Base-by-base conservation (phyloP, 2,329 filamentous ascomycete species). In the Didymella pomorum region DNA sequence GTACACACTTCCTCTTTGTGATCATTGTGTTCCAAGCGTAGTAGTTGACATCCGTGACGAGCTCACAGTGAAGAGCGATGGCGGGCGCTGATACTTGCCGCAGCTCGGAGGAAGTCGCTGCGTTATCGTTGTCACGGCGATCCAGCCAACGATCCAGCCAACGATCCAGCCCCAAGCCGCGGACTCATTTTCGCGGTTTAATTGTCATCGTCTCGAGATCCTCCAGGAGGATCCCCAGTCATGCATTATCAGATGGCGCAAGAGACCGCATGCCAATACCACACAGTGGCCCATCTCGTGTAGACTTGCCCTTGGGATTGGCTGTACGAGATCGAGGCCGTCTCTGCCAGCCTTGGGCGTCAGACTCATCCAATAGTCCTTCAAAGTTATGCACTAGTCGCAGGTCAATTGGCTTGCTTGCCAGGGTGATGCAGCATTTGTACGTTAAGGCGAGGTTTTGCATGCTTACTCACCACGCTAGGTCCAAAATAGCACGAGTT, bases 401-500 rank as follows among this genome's bases (percentile, higher is more conserved):
- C 4, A 18, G 31, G 39, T 7, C 18, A 23, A 23, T 50, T 8
- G 16, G 26, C 25, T 10, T 25, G 20, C 41, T 44, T 14, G 26
- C 29, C 29, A 28, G 49, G 49, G 4, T 35, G 16, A 21, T 52
- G 49, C 49, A 26, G 49, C 41, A 8, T 21, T 28, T 35, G 21
- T 26, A 44, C 25, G 2, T 37, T 31, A 18, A 52, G 39, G 11
- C 25, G 21, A 20, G 21, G 20, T 20, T 44, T 37, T 44, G 41
- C 29, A 12, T 52, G 41, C 39, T 35, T 52, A 52, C 49, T 52
- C 49, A 44, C 49, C 49, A 21, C 49, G 49, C 49, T 52, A 44
- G 14, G 25, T 18, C 21, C 39, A 35, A n/a, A 35, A n/a, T 16
- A 6, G 16, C 31, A 35, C 31, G 31, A 35, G 6, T 8, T 6